These are phyloP conservation scores for Chiua virens DNA, from an alignment of 768 basidiomycete genomes.

Conservation along the genomic window DNA sequence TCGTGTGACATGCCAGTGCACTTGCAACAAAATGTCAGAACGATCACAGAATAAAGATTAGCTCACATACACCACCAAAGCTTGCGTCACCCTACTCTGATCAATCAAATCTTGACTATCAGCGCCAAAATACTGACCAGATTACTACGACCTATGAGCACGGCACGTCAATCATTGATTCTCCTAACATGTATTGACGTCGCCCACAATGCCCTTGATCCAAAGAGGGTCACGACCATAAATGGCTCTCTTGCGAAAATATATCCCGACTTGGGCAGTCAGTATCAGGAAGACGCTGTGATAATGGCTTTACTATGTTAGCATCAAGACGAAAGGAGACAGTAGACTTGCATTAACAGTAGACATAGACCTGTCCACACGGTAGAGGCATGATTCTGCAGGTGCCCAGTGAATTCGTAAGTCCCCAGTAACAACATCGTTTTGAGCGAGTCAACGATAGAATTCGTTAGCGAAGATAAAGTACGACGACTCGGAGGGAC, in stretches of 20 bases:
- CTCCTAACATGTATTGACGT: not conserved
- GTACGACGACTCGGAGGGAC: not conserved
- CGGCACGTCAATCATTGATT: not conserved
- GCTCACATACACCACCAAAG: conserved; percentile 10
- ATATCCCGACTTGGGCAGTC: conserved; percentile 23
- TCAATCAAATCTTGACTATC: not conserved
- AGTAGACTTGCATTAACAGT: conserved; percentile 7
- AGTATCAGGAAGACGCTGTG: conserved; percentile 20
- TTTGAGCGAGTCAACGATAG: not conserved
- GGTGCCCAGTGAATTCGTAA: not conserved
- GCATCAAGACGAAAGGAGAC: not conserved
- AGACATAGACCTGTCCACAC: conserved; percentile 14
- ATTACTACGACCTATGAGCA: conserved; percentile 15
- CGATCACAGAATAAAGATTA: not conserved
- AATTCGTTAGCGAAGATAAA: not conserved
- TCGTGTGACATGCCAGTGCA: conserved; percentile 9
- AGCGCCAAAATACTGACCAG: conserved; percentile 16
- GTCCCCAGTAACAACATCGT: conserved; percentile 2
- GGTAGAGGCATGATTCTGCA: conserved; percentile 5
- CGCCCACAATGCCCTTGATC: conserved; percentile 22
- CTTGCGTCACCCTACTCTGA: conserved; percentile 20
- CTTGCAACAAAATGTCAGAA: conserved; percentile 2
- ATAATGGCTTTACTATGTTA: not conserved
- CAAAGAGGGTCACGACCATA: conserved; percentile 19
- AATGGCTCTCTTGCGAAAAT: conserved; percentile 17